Evolutionary conservation across 2,329 filamentous ascomycete genomes (phyloP), one percentile per base, ranked within the genome.

Genomic region (Xylariaceae sp.): DNA sequence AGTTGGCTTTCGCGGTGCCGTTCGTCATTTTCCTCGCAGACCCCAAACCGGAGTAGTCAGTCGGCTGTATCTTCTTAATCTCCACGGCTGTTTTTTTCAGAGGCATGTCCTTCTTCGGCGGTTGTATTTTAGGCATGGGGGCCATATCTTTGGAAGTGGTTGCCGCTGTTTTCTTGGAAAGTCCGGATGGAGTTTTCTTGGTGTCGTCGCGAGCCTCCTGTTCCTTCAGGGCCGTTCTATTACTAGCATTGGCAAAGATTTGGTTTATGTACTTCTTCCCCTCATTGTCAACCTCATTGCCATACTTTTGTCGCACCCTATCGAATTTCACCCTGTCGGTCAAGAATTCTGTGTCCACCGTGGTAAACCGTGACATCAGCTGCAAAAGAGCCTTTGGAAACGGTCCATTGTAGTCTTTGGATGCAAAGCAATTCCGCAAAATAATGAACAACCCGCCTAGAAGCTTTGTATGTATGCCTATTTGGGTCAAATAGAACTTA

Each of bases 261-360:
- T 61, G 29, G 19, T 79, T 75, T 1, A 78, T 73, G 54, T 79
- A 80, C 54, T 70, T 77, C 48, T 77, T 70, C n/a, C 77, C 76
- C 26, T 86, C 79, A 37, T 81, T 79, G 3, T 88, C 83, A 45
- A 87, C 74, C 3, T 79, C 79, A 64, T 87, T 87, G 65, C 89
- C 86, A 21, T 85, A 87, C 65, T 85, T 86, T 58, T 84, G 84
- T 41, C 86, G 79, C 16, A 89, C 81, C 52, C 82, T 85, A 54
- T 84, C 81, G 53, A 91, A 82, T 66, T 89, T 89, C 41, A 85
- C 82, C 57, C 82, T 86, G 61, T 86, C 82, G 42, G 86, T 74
- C 37, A 85, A 70, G 44, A 79, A 78, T 57, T 81, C 84, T 61
- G 81, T 83, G 47, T 80, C 84, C 42, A 86, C 79, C 55, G 86